Conservation (phyloP, 306 rosid genomes). For the Citrullus mucosospermus region DNA sequence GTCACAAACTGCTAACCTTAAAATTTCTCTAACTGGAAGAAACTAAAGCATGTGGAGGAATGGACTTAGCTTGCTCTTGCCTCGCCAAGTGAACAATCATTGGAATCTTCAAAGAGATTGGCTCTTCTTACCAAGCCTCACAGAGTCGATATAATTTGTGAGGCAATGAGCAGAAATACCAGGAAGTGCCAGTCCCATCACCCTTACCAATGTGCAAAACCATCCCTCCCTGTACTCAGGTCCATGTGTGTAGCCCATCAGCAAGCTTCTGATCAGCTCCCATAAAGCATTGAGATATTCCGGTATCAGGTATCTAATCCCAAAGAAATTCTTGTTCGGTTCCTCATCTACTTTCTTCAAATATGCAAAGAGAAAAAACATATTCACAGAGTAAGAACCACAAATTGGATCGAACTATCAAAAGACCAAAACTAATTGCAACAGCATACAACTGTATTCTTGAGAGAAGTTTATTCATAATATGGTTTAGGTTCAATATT, state of each 20-base stretch:
- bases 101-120: not conserved
- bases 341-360: constrained; percentile 44
- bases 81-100: not conserved
- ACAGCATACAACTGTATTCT: not conserved
- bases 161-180: constrained; percentile 57
- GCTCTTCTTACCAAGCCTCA: constrained; percentile 43
- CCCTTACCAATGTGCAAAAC: constrained; percentile 34
- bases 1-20: constrained; percentile 1
- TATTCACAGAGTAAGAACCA: not conserved
- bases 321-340: constrained; percentile 58
- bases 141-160: constrained; percentile 43
- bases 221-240: constrained; percentile 54
- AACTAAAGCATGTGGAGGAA: not conserved
- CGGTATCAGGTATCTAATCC: constrained; percentile 25
- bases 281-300: constrained; percentile 48
- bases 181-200: constrained; percentile 50
- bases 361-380: constrained; percentile 10
- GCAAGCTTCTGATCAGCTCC: constrained; percentile 55
- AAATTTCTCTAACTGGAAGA: not conserved
- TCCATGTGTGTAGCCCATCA: constrained; percentile 45
- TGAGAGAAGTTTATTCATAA: not conserved
- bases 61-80: not conserved
- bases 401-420: not conserved
- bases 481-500: not conserved
- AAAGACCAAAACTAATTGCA: not conserved